phyloP scores from a whole-genome alignment of 192 early-diverging fungal genomes.

The Polychytrium aggregatum region DNA sequence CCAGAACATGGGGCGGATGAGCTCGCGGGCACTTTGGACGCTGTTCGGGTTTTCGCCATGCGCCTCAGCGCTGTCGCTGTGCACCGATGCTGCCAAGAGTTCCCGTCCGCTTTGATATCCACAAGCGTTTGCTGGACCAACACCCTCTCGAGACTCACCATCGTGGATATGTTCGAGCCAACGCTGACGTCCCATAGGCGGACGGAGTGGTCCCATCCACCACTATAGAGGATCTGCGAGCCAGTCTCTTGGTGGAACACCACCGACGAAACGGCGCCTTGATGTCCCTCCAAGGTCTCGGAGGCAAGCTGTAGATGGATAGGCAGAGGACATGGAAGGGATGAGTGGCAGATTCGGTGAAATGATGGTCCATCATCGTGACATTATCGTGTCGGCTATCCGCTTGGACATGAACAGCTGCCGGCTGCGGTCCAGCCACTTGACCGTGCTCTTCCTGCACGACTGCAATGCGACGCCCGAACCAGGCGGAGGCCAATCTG shows the following conservation, averaged over 20 bases:
- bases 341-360: too few species aligned
- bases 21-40: too few species aligned
- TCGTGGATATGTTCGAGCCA: constrained; percentile 61
- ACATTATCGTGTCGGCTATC: too few species aligned
- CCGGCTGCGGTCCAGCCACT: too few species aligned
- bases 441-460: too few species aligned
- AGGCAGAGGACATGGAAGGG: not conserved
- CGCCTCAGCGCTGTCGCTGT: too few species aligned
- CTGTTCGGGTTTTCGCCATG: too few species aligned
- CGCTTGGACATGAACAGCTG: too few species aligned
- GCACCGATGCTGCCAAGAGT: too few species aligned
- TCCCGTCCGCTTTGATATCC: too few species aligned
- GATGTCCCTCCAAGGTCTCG: constrained; percentile 52
- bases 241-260: constrained; percentile 34
- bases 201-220: constrained; percentile 89
- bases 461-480: too few species aligned
- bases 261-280: constrained; percentile 63
- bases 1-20: not conserved
- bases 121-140: constrained; percentile 1
- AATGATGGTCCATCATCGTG: too few species aligned
- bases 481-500: not conserved
- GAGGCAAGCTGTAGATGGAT: constrained; percentile 5
- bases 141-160: constrained; percentile 25
- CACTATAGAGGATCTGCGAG: constrained; percentile 61
- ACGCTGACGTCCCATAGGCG: constrained; percentile 80